These are phyloP conservation scores for Macrotyloma uniflorum DNA, from an alignment of 306 rosid species.

Conservation along the genomic window DNA sequence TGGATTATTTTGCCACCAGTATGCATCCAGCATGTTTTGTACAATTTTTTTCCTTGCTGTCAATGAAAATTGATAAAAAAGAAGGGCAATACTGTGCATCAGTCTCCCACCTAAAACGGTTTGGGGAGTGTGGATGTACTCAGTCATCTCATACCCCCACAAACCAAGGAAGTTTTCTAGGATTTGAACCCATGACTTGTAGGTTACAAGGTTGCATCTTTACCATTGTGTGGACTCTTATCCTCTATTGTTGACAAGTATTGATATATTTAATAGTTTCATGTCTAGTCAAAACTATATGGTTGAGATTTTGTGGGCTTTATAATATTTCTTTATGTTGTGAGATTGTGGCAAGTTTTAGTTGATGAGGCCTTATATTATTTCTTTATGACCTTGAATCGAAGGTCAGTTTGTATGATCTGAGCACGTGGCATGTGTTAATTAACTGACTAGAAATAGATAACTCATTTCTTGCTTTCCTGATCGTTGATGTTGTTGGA, in stretches of 20 bases:
- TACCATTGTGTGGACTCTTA: background rate
- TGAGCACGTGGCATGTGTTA: conserved; percentile 6
- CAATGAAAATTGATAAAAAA: background rate
- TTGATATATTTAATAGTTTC: conserved; percentile 16
- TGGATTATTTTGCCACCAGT: background rate
- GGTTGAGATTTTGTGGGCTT: conserved; percentile 19
- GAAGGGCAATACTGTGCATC: background rate
- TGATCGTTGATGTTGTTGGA: background rate
- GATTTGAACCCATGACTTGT: background rate
- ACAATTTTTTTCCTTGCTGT: background rate
- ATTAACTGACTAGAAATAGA: background rate
- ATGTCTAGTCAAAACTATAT: conserved; percentile 6
- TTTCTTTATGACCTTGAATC: conserved; percentile 27
- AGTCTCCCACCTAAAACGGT: background rate
- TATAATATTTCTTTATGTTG: conserved; percentile 13
- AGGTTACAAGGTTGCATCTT: background rate
- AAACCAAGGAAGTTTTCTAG: background rate
- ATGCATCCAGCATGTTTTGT: conserved; percentile 29
- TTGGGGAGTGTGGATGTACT: background rate
- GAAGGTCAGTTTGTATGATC: background rate
- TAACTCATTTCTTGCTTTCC: conserved; percentile 26
- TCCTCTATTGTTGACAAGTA: background rate
- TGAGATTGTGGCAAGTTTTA: background rate
- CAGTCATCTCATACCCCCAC: background rate
- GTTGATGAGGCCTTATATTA: background rate